Evolutionary conservation across 2,329 filamentous ascomycete genomes (phyloP).

Genomic region (Ophiobolus disseminans): DNA sequence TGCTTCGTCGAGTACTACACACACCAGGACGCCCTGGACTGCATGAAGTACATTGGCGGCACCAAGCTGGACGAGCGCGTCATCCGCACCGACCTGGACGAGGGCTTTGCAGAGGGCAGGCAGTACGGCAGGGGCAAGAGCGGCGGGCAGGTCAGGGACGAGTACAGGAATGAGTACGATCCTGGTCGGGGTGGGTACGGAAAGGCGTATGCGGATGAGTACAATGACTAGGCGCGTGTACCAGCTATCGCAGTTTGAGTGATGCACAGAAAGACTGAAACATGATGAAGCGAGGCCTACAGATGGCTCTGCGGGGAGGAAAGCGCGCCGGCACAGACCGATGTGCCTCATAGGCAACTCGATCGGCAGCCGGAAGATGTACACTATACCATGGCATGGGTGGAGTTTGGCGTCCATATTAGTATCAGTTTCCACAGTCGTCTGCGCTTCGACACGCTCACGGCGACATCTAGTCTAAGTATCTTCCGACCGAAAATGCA

Average conservation of each 20-base stretch:
- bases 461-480: conserved; percentile 2
- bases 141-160: conserved; percentile 94
- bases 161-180: conserved; percentile 97
- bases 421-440: not conserved
- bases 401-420: conserved; percentile 23
- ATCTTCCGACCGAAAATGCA: conserved; percentile 4
- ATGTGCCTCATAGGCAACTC: too few species aligned
- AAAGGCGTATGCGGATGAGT: conserved; percentile 61
- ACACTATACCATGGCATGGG: conserved; percentile 20
- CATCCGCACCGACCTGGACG: conserved; percentile 93
- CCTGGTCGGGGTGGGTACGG: conserved; percentile 91
- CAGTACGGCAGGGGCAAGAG: conserved; percentile 97
- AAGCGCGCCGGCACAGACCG: too few species aligned
- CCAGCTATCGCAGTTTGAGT: not conserved
- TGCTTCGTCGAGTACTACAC: conserved; percentile 99
- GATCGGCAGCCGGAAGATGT: not conserved
- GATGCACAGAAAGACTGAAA: not conserved
- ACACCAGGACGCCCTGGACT: conserved; percentile 95
- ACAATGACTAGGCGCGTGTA: conserved; percentile 29
- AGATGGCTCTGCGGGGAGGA: too few species aligned
- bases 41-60: conserved; percentile 97
- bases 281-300: too few species aligned
- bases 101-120: conserved; percentile 92
- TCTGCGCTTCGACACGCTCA: not conserved
- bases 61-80: conserved; percentile 98